Conservation (phyloP, 2,329 filamentous ascomycete species). For the Botrytis paeoniae region DNA sequence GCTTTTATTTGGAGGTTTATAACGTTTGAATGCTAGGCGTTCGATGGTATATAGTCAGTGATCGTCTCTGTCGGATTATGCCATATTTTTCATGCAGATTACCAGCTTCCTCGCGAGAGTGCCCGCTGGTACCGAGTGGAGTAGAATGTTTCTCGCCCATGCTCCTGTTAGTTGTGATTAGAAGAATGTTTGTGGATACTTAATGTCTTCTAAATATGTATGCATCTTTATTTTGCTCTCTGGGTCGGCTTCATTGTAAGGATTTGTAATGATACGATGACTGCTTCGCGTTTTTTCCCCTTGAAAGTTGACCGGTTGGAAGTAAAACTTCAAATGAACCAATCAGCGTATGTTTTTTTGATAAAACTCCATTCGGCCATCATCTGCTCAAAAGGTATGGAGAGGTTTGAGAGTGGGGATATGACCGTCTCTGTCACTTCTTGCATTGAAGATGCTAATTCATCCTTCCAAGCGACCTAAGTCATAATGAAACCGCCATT, state of each 20-base stretch:
- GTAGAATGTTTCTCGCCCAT: background rate
- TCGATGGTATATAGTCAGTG: background rate
- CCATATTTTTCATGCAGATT: background rate
- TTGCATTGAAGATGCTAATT: background rate
- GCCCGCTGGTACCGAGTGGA: background rate
- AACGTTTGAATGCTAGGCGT: background rate
- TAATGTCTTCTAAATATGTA: background rate
- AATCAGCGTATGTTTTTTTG: background rate
- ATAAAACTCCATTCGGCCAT: background rate
- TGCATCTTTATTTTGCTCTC: background rate
- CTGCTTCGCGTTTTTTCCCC: background rate
- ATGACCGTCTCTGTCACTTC: too few relatives aligned
- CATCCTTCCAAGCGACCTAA: too few relatives aligned
- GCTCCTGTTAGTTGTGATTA: background rate
- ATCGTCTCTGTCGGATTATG: background rate
- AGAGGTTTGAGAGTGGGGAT: background rate
- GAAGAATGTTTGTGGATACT: background rate
- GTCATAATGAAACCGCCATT: background rate
- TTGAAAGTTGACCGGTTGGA: background rate
- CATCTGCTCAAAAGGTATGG: background rate
- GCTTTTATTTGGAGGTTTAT: background rate
- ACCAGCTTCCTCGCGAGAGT: background rate
- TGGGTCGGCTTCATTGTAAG: background rate
- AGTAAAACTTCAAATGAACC: background rate
- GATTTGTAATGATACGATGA: background rate